A percentile compares a stretch with the other conserved stretches of the same genome.
Evolutionary conservation across 305 asterid species (phyloP).

Genomic region (Solanum hybrid): DNA sequence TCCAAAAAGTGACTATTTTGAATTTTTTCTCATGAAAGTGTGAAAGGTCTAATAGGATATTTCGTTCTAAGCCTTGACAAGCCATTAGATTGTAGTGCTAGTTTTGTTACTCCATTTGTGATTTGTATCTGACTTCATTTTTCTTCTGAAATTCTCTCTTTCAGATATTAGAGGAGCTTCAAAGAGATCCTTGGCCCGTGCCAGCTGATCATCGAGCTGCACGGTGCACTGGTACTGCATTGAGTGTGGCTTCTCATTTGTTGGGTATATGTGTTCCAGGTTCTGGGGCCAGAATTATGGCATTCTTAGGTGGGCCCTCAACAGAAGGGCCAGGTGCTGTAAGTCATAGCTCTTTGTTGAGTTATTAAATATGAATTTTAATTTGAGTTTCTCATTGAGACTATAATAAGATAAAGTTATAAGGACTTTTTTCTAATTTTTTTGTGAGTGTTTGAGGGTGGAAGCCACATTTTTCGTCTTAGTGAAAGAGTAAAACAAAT

Average conservation of each 20-base stretch:
- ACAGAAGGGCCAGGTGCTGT: slow-evolving; percentile 96
- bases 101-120: slow-evolving; percentile 7
- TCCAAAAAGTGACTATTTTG: not conserved
- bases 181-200: slow-evolving; percentile 96
- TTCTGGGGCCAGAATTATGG: slow-evolving; percentile 93
- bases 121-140: not conserved
- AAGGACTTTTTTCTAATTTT: not conserved
- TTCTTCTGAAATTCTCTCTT: not conserved
- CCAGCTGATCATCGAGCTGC: slow-evolving; percentile 85
- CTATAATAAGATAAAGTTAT: not conserved
- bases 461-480: not conserved
- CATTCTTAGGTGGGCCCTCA: slow-evolving; percentile 95
- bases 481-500: not conserved
- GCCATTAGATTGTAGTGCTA: slow-evolving; percentile 7
- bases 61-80: not conserved
- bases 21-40: not conserved
- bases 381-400: not conserved
- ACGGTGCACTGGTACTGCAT: slow-evolving; percentile 90
- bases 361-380: not conserved
- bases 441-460: not conserved
- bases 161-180: slow-evolving; percentile 97
- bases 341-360: slow-evolving; percentile 25
- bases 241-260: slow-evolving; percentile 89
- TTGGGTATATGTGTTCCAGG: slow-evolving; percentile 96
- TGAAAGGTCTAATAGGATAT: not conserved